A percentile compares a stretch with the other conserved stretches of the same genome.
Conservation (phyloP, 2,329 filamentous ascomycete species). For the Fusarium torreyae region DNA sequence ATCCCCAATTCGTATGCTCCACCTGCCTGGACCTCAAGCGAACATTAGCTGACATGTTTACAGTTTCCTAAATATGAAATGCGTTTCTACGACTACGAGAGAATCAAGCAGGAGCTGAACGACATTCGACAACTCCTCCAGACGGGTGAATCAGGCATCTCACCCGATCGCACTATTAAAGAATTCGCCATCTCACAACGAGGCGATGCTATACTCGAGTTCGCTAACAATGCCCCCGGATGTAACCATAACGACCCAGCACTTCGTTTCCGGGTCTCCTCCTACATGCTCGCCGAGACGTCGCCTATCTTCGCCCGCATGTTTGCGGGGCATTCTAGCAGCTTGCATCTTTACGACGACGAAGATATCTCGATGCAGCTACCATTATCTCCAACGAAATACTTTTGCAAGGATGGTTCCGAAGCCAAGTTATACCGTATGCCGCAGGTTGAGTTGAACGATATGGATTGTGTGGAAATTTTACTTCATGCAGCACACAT, state of each 20-base stretch:
- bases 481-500: constrained; percentile 67
- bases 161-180: constrained; percentile 56
- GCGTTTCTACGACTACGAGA: constrained; percentile 64
- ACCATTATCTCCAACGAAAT: constrained; percentile 55
- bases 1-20: constrained; percentile 59
- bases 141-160: constrained; percentile 59
- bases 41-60: constrained; percentile 15
- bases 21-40: not conserved
- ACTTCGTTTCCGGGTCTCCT: constrained; percentile 67
- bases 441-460: constrained; percentile 66
- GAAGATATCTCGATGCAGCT: constrained; percentile 56
- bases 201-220: constrained; percentile 68
- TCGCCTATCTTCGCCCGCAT: constrained; percentile 68
- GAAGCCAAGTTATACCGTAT: constrained; percentile 66
- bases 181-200: constrained; percentile 61
- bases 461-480: constrained; percentile 59
- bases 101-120: constrained; percentile 59
- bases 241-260: constrained; percentile 55
- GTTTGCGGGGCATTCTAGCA: constrained; percentile 56
- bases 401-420: constrained; percentile 60
- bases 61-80: constrained; percentile 63
- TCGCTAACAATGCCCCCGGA: constrained; percentile 60
- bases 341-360: constrained; percentile 55
- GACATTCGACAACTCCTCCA: constrained; percentile 60
- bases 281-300: constrained; percentile 64